Evolutionary conservation across 192 early-diverging fungal species (phyloP).

Genomic region (Lunasporangiospora selenospora): DNA sequence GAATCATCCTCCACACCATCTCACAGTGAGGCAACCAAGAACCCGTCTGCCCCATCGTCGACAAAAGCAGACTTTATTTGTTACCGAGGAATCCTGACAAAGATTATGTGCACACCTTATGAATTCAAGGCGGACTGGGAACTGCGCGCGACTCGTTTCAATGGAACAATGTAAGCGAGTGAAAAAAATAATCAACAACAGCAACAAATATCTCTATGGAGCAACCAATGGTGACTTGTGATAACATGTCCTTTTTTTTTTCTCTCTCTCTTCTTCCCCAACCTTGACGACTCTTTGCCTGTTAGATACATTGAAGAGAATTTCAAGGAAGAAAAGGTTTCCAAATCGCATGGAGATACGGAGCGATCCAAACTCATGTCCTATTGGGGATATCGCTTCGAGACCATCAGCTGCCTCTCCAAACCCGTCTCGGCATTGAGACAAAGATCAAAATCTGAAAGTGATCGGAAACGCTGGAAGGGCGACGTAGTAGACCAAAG

Average conservation of each 20-base stretch:
- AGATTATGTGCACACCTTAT: conserved; percentile 84
- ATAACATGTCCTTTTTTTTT: conserved; percentile 3
- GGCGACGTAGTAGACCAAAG: background rate
- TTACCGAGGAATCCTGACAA: conserved; percentile 92
- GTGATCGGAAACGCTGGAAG: background rate
- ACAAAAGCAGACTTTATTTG: conserved; percentile 53
- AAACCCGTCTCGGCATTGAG: conserved; percentile 55
- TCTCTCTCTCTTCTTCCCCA: conserved; percentile 1
- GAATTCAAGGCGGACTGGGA: conserved; percentile 78
- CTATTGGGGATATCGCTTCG: conserved; percentile 94
- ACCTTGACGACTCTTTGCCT: conserved; percentile 1
- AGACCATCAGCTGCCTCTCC: conserved; percentile 73
- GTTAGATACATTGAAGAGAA: conserved; percentile 87
- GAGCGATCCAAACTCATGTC: conserved; percentile 71
- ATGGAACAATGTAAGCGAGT: conserved; percentile 58
- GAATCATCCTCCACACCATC: conserved; percentile 53
- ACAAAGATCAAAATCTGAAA: conserved; percentile 25
- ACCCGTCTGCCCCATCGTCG: no score
- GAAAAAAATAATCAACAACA: no score
- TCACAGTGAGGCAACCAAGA: no score
- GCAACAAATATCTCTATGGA: no score
- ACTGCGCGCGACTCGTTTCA: conserved; percentile 75
- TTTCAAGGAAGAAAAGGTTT: conserved; percentile 49
- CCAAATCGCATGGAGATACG: conserved; percentile 40
- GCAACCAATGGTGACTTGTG: background rate